Conservation (phyloP, 1,139 yeast species). For the Nakaseomyces kungkrabaensis region DNA sequence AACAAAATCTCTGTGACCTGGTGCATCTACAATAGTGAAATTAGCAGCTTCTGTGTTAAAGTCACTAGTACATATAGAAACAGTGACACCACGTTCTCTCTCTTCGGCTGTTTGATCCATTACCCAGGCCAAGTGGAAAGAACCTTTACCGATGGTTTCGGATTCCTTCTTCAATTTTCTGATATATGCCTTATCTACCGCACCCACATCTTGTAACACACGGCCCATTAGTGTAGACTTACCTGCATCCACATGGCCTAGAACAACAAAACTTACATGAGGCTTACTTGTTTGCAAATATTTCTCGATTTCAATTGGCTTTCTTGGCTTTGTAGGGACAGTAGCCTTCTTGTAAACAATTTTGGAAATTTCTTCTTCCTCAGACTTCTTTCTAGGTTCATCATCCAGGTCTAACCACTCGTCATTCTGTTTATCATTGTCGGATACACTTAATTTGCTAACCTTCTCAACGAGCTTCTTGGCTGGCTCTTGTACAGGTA, state of each 20-base stretch:
- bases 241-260: slow-evolving; percentile 98
- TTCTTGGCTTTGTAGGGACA: slow-evolving; percentile 30
- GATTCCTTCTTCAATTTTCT: slow-evolving; percentile 74
- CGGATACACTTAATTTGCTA: slow-evolving; percentile 8
- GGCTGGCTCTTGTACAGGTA: slow-evolving; percentile 12
- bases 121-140: slow-evolving; percentile 95
- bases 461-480: slow-evolving; percentile 28
- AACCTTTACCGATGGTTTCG: slow-evolving; percentile 74
- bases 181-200: slow-evolving; percentile 67
- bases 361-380: slow-evolving; percentile 7
- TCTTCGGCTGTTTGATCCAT: slow-evolving; percentile 94
- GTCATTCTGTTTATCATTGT: not conserved
- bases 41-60: slow-evolving; percentile 58
- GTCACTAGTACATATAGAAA: slow-evolving; percentile 78
- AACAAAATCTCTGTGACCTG: slow-evolving; percentile 95
- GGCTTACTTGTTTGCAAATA: slow-evolving; percentile 40
- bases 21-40: slow-evolving; percentile 92
- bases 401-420: slow-evolving; percentile 13
- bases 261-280: slow-evolving; percentile 67
- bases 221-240: slow-evolving; percentile 94
- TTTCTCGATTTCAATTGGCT: slow-evolving; percentile 32
- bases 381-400: slow-evolving; percentile 9
- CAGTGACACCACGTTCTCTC: slow-evolving; percentile 82
- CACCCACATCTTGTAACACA: slow-evolving; percentile 67
- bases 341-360: slow-evolving; percentile 20